Percentiles rank a stretch among this genome's conserved stretches.
Conservation (phyloP, 768 basidiomycete species). For the Sporobolomyces phaffii region DNA sequence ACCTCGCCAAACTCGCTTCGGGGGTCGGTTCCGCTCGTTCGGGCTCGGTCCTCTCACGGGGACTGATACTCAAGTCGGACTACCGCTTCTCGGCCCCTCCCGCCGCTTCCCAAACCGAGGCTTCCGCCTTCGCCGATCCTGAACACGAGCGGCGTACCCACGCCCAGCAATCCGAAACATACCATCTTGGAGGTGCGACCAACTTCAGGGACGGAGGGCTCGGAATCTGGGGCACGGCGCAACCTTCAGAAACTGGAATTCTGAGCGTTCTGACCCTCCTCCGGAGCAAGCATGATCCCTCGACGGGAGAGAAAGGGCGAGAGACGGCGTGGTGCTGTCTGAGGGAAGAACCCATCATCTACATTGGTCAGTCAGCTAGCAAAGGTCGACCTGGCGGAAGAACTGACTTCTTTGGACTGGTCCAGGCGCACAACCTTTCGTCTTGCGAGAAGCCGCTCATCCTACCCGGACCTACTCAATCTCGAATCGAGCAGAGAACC, state of each 20-base stretch:
- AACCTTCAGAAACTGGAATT: constrained; percentile 86
- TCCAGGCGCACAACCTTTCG: constrained; percentile 69
- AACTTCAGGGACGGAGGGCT: constrained; percentile 85
- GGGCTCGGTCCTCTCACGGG: constrained; percentile 76
- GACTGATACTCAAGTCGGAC: constrained; percentile 93
- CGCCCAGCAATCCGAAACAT: not conserved
- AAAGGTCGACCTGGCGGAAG: not conserved
- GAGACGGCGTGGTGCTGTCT: constrained; percentile 86
- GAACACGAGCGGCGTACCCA: constrained; percentile 14
- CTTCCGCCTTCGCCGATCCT: not conserved
- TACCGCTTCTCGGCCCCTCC: constrained; percentile 48
- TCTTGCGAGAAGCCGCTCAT: constrained; percentile 71
- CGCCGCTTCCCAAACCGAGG: constrained; percentile 40
- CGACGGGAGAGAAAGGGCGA: constrained; percentile 15
- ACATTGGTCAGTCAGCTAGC: constrained; percentile 55
- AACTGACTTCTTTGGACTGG: not conserved
- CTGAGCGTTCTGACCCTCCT: constrained; percentile 82
- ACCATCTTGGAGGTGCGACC: constrained; percentile 88
- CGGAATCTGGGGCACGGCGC: constrained; percentile 91
- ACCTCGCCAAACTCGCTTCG: constrained; percentile 2
- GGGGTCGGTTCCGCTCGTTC: constrained; percentile 69
- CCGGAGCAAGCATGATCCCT: constrained; percentile 41
- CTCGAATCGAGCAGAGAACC: constrained; percentile 87
- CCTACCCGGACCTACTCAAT: constrained; percentile 71
- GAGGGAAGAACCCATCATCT: constrained; percentile 84